These are phyloP conservation scores for Boletus eberwhitei DNA, from an alignment of 768 basidiomycete species.

Conservation along the genomic window DNA sequence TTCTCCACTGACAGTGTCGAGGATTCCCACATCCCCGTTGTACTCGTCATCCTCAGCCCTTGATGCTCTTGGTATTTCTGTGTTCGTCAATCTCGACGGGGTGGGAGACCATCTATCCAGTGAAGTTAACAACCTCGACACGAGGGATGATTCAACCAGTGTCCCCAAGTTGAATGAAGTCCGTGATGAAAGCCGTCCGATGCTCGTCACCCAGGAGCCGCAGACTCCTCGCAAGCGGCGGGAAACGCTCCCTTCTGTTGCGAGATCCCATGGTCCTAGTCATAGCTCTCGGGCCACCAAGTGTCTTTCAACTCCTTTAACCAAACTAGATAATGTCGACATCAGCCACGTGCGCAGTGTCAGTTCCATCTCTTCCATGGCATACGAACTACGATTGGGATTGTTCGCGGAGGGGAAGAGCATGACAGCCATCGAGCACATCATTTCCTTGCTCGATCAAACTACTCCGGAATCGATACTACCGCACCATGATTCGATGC, in stretches of 20 bases:
- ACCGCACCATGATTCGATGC: background rate
- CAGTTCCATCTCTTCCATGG: conserved; percentile 26
- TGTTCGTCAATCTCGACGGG: conserved; percentile 11
- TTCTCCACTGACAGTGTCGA: background rate
- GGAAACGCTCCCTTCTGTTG: conserved; percentile 11
- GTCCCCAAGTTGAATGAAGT: background rate
- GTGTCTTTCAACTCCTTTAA: conserved; percentile 16
- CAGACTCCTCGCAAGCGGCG: conserved; percentile 13
- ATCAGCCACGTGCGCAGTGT: conserved; percentile 13
- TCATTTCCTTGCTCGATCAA: conserved; percentile 30
- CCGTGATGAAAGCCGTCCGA: conserved; percentile 1
- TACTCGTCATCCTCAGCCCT: conserved; percentile 16
- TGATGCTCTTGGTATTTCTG: conserved; percentile 18
- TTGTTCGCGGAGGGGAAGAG: conserved; percentile 25
- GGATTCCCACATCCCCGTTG: conserved; percentile 3
- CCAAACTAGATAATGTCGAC: conserved; percentile 13
- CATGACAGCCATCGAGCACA: conserved; percentile 22
- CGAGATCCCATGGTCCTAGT: background rate
- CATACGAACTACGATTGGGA: conserved; percentile 25
- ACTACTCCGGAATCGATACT: conserved; percentile 14
- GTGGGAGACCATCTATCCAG: background rate
- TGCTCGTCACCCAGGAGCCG: background rate
- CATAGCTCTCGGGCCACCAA: conserved; percentile 6
- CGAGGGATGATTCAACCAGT: background rate
- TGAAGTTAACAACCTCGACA: background rate